These are phyloP conservation scores for Spatholobus suberectus DNA, from an alignment of 306 rosid genomes.

Conservation along the genomic window DNA sequence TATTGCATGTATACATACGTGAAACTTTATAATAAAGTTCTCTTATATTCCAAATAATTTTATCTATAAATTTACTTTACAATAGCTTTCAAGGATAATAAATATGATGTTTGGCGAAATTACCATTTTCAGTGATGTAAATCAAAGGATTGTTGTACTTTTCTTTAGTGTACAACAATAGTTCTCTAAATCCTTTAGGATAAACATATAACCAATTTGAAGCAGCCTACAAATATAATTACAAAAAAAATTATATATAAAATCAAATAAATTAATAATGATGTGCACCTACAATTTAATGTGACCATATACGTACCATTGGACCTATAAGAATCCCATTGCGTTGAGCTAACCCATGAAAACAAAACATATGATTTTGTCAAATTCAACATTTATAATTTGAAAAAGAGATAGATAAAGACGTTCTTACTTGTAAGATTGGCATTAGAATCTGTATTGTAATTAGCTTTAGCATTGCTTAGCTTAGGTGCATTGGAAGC, in stretches of 20 bases:
- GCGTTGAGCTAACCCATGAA: constrained; percentile 39
- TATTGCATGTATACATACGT: too few relatives aligned
- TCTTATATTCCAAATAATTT: too few relatives aligned
- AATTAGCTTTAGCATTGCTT: constrained; percentile 8
- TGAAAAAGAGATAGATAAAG: background rate
- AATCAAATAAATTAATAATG: background rate
- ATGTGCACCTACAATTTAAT: background rate
- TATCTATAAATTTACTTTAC: background rate
- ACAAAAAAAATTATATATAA: background rate
- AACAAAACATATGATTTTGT: background rate
- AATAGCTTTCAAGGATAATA: background rate
- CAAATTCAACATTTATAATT: background rate
- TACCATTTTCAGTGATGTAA: constrained; percentile 75
- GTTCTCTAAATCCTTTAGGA: constrained; percentile 56
- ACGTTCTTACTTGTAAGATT: constrained; percentile 41
- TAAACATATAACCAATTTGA: constrained; percentile 56
- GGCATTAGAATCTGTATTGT: constrained; percentile 44
- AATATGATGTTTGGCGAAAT: background rate
- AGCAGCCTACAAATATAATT: constrained; percentile 52
- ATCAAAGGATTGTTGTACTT: constrained; percentile 62
- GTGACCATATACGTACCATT: constrained; percentile 20
- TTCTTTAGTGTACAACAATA: constrained; percentile 46
- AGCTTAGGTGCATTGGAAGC: constrained; percentile 37
- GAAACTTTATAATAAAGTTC: too few relatives aligned
- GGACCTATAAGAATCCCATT: constrained; percentile 61